phyloP scores from a whole-genome alignment of 441 rosid genomes.

The Eruca vesicaria region DNA sequence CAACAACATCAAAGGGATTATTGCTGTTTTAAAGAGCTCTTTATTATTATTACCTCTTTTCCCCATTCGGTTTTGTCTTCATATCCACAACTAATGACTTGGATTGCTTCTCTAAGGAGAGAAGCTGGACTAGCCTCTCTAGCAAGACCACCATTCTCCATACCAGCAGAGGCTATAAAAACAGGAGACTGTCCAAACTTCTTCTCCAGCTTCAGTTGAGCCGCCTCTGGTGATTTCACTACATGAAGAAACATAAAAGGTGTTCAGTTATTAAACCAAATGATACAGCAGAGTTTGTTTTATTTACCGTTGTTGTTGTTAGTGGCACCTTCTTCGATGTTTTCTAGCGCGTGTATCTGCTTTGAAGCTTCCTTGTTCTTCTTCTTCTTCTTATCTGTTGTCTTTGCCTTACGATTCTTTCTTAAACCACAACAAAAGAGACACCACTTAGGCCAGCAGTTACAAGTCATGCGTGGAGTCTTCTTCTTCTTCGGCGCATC shows the following conservation, averaged over 20 bases:
- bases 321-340: conserved; percentile 53
- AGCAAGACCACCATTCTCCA: conserved; percentile 72
- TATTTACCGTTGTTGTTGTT: conserved; percentile 40
- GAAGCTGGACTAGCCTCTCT: conserved; percentile 56
- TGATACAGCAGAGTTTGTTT: not conserved
- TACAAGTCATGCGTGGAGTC: conserved; percentile 67
- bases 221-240: conserved; percentile 47
- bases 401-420: conserved; percentile 54
- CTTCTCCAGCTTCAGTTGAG: conserved; percentile 65
- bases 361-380: conserved; percentile 61
- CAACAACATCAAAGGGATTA: not conserved
- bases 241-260: not conserved
- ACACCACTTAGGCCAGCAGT: conserved; percentile 87
- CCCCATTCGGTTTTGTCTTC: conserved; percentile 93
- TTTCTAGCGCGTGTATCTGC: conserved; percentile 73
- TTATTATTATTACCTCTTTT: conserved; percentile 76
- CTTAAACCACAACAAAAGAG: conserved; percentile 52
- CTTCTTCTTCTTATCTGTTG: conserved; percentile 39
- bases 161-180: conserved; percentile 55
- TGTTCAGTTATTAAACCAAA: conserved; percentile 3
- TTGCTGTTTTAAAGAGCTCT: not conserved
- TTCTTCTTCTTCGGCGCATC: conserved; percentile 75
- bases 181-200: conserved; percentile 83
- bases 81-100: conserved; percentile 84
- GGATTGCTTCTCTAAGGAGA: conserved; percentile 74